Evolutionary conservation across 1,139 yeast genomes (phyloP), one percentile per base, ranked within the genome.

Genomic region (Sugiyamaella sp.): DNA sequence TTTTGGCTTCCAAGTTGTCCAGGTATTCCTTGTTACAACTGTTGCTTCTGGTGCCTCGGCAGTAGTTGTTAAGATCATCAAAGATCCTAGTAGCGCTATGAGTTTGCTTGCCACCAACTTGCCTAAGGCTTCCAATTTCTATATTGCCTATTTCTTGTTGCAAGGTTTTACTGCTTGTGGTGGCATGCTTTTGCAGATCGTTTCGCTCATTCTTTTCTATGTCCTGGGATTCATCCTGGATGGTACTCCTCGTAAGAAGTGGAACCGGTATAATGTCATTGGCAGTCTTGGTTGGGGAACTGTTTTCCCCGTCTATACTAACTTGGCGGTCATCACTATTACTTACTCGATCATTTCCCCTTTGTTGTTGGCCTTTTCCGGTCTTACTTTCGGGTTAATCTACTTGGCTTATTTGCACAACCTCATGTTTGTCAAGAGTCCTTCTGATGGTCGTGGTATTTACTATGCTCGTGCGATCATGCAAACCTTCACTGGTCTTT

Each of bases 41-140:
- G 70, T 89, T 55, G 77, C 96, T 19, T 88, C 96, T 10, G 82
- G 97, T 46, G 88, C 95, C 12, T 76, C 95, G 10, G 78, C 93
- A 1, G 84, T 87, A 2, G 89, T 89, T 4, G 78, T 90, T 1
- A 74, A 78, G 57, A 84, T 89, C 63, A 73, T 86, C 48, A 73
- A 79, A 35, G 71, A 85, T 10, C 96, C 96, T 10, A 67, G 80
- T 1, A 67, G 74, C 29, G 91, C 90, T n/a, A 79, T 89, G 86
- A 63, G 66, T 37, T 71, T 89, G 57, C 76, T 90, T 61, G 88
- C 95, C 19, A 71, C 73, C 39, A 86, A 89, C 59, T 78, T 93
- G 63, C 98, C 99, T 55, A 86, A 85, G 64, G 84, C 98, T 5
- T 86, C 97, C 37, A 93, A 91, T 74, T 93, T 93, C 71, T 86